A percentile compares a stretch with the other conserved stretches of the same genome.
These are phyloP conservation scores for Penicillium fimorum DNA, from an alignment of 495 filamentous ascomycete species.

Conservation along the genomic window DNA sequence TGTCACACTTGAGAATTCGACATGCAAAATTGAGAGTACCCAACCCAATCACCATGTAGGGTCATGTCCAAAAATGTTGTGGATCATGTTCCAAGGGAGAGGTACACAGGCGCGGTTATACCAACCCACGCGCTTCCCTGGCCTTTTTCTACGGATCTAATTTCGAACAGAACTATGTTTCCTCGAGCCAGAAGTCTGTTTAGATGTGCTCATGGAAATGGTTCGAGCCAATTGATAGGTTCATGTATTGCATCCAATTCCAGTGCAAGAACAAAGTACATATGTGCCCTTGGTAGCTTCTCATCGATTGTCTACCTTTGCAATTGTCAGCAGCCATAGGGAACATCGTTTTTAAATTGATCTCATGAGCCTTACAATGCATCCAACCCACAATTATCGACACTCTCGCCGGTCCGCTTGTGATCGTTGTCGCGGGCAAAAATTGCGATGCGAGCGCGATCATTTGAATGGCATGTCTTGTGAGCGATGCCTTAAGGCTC, in stretches of 20 bases:
- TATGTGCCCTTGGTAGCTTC: background rate
- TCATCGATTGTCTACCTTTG: background rate
- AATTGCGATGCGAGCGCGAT: constrained; percentile 40
- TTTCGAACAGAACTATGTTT: constrained; percentile 3
- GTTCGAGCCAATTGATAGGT: background rate
- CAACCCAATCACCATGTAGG: background rate
- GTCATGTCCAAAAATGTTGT: background rate
- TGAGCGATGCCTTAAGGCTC: constrained; percentile 31
- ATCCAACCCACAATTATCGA: constrained; percentile 22
- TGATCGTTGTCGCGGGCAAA: constrained; percentile 44
- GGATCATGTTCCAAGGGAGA: background rate
- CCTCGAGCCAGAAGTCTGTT: constrained; percentile 6
- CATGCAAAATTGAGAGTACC: background rate
- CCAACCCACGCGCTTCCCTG: constrained; percentile 7
- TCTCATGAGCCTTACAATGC: constrained; percentile 10
- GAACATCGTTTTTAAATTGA: background rate
- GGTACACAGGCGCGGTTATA: background rate
- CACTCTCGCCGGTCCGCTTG: constrained; percentile 41
- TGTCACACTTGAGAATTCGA: background rate
- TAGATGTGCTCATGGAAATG: background rate
- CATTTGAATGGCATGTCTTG: constrained; percentile 27
- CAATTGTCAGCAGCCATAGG: background rate
- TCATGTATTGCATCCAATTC: background rate
- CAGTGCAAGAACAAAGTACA: constrained; percentile 1
- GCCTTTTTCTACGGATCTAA: background rate